These are phyloP conservation scores for Artemisia annua DNA, from an alignment of 129 eudicot genomes.

Conservation along the genomic window DNA sequence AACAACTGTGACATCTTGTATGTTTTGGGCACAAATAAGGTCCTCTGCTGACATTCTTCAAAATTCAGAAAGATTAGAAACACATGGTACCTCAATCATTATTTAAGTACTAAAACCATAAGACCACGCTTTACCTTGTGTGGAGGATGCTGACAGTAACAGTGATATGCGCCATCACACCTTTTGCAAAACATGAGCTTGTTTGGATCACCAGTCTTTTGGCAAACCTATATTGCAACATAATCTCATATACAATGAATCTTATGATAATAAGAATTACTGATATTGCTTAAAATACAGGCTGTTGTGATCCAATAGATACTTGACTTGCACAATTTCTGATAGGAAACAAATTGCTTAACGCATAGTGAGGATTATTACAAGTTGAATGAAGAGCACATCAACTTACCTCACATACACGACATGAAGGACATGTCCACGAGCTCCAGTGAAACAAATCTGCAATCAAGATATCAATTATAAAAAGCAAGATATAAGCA, in stretches of 20 bases:
- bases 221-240: constrained; percentile 58
- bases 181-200: constrained; percentile 94
- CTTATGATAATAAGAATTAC: no score
- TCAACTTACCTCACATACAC: constrained; percentile 71
- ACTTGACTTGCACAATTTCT: constrained; percentile 14
- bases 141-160: constrained; percentile 99
- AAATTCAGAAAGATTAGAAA: constrained; percentile 1
- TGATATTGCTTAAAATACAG: neutral
- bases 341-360: neutral
- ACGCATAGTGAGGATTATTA: constrained; percentile 1
- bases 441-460: constrained; percentile 98
- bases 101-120: neutral
- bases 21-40: constrained; percentile 97
- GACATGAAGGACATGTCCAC: constrained; percentile 92
- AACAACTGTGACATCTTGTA: constrained; percentile 97
- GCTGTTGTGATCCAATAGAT: neutral
- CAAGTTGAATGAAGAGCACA: neutral
- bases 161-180: constrained; percentile 97
- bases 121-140: constrained; percentile 63
- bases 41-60: constrained; percentile 88
- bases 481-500: constrained; percentile 12
- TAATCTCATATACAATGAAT: neutral
- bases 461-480: constrained; percentile 40
- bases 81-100: neutral
- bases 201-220: constrained; percentile 84